Evolutionary conservation across 306 rosid genomes (phyloP).

Genomic region (Prunus armeniaca): DNA sequence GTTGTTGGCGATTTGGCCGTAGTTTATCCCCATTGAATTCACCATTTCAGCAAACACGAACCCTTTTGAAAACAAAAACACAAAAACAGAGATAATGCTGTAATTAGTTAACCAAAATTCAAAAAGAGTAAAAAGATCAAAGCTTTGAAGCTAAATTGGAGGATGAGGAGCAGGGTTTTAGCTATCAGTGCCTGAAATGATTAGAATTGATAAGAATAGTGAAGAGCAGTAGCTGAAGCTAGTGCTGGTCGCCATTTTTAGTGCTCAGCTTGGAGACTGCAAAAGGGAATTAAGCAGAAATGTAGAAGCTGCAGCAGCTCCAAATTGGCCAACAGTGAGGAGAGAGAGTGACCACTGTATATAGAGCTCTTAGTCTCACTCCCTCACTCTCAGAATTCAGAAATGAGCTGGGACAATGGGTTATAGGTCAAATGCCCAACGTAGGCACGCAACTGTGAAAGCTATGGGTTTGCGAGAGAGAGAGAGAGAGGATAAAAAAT

Average conservation of each 20-base stretch:
- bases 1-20: conserved; percentile 92
- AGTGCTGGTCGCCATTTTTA: not conserved
- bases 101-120: not conserved
- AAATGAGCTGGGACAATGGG: not conserved
- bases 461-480: not conserved
- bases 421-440: not conserved
- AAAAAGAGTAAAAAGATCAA: too few species aligned
- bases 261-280: not conserved
- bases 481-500: not conserved
- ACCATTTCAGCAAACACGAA: conserved; percentile 32
- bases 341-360: not conserved
- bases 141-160: not conserved
- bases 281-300: not conserved
- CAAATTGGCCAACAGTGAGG: not conserved
- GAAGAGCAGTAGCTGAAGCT: not conserved
- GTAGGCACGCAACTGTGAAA: conserved; percentile 1
- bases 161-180: not conserved
- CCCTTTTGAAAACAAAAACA: conserved; percentile 16
- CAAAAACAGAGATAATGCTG: not conserved
- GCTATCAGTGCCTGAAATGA: conserved; percentile 11
- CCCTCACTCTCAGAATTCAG: not conserved
- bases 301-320: not conserved
- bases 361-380: not conserved
- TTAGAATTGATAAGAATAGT: not conserved
- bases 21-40: conserved; percentile 72